A percentile compares a stretch with the other conserved stretches of the same genome.
Evolutionary conservation across 495 filamentous ascomycete species (phyloP).

Genomic region (Apiosordaria backusii): DNA sequence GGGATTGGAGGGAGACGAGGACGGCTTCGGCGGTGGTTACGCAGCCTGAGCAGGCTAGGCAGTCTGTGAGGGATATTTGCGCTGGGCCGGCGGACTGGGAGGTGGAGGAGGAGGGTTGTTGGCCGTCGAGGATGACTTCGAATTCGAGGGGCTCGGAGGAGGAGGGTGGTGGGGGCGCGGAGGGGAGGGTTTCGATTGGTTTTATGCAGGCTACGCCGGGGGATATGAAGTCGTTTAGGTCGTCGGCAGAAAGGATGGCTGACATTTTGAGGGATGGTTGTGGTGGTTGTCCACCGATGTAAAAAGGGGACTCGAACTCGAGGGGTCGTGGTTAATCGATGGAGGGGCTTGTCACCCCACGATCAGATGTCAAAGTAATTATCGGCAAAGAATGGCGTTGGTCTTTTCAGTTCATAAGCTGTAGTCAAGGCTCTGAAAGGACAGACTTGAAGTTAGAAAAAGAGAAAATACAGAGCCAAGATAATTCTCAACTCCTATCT

Average conservation of each 20-base stretch:
- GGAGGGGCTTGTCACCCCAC: background rate
- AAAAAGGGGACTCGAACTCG: background rate
- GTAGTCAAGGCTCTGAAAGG: background rate
- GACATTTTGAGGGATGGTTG: constrained; percentile 60
- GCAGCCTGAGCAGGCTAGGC: constrained; percentile 94
- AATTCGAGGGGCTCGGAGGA: constrained; percentile 50
- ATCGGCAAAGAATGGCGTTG: background rate
- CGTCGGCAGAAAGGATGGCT: constrained; percentile 92
- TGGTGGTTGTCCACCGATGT: background rate
- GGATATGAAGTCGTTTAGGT: constrained; percentile 97
- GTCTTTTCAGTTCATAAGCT: background rate
- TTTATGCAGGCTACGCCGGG: constrained; percentile 98
- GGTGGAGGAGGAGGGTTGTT: constrained; percentile 48
- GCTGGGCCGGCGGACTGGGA: constrained; percentile 45
- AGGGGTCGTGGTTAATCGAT: background rate
- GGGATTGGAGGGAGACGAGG: constrained; percentile 86
- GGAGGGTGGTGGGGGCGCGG: constrained; percentile 25
- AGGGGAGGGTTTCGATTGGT: constrained; percentile 84
- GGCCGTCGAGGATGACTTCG: constrained; percentile 90
- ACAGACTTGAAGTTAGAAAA: background rate
- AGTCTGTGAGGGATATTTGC: constrained; percentile 94
- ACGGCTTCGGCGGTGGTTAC: constrained; percentile 97
- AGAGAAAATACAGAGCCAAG: background rate
- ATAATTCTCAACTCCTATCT: background rate
- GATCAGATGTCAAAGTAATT: background rate